A percentile compares a stretch with the other conserved stretches of the same genome.
These are phyloP conservation scores for Spatholobus suberectus DNA, from an alignment of 306 rosid genomes.

Conservation along the genomic window DNA sequence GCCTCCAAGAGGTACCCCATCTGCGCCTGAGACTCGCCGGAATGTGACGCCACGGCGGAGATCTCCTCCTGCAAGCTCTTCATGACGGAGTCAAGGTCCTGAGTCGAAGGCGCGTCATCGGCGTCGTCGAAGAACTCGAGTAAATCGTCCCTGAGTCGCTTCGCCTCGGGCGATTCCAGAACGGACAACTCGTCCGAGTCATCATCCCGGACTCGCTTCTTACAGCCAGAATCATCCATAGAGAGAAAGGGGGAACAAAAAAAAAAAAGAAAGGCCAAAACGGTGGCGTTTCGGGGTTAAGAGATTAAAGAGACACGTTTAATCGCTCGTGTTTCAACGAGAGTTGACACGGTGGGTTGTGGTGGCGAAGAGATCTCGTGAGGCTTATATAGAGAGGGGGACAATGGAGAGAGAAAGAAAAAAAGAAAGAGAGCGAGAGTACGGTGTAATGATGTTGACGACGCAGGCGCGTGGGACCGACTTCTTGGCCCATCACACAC, in stretches of 20 bases:
- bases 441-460: constrained; percentile 66
- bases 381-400: constrained; percentile 71
- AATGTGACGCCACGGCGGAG: constrained; percentile 58
- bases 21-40: constrained; percentile 76
- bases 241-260: not conserved
- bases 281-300: not conserved
- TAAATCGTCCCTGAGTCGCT: constrained; percentile 69
- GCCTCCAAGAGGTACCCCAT: constrained; percentile 80
- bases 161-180: constrained; percentile 62
- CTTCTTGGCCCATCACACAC: constrained; percentile 68
- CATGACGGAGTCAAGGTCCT: constrained; percentile 80
- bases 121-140: constrained; percentile 71
- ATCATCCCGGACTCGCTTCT: constrained; percentile 63
- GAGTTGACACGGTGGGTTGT: constrained; percentile 39
- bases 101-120: constrained; percentile 55
- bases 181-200: constrained; percentile 59
- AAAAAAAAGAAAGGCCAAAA: not conserved
- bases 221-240: constrained; percentile 51
- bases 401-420: constrained; percentile 70
- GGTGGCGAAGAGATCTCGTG: constrained; percentile 40
- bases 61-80: constrained; percentile 84
- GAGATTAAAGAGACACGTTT: not conserved
- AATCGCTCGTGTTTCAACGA: not conserved
- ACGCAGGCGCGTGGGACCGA: constrained; percentile 82
- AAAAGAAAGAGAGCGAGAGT: constrained; percentile 21